Conservation (phyloP, 352 stramenopile species). For the Pythium plurisporium region DNA sequence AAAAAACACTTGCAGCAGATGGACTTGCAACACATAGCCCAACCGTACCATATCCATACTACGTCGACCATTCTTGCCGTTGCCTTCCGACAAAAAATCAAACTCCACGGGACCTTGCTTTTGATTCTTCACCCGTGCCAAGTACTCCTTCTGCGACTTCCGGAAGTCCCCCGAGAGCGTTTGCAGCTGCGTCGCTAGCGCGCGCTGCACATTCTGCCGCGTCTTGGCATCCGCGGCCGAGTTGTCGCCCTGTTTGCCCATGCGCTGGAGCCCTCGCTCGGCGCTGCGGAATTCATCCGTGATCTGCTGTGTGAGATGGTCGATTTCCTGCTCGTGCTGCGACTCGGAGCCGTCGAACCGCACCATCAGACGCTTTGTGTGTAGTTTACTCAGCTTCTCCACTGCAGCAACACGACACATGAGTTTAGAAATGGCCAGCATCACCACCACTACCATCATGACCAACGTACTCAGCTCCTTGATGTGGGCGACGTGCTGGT, state of each 20-base stretch:
- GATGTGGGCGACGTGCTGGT: conserved; percentile 76
- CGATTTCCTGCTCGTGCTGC: conserved; percentile 83
- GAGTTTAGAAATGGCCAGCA: not conserved
- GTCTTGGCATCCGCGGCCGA: conserved; percentile 81
- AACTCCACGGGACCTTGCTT: conserved; percentile 93
- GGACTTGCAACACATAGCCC: no score
- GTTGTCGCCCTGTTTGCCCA: conserved; percentile 67
- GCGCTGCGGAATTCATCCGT: conserved; percentile 79
- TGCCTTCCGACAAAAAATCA: conserved; percentile 85
- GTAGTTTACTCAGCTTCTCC: conserved; percentile 80
- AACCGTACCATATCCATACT: conserved; percentile 52
- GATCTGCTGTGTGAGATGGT: conserved; percentile 72
- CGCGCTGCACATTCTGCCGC: conserved; percentile 80
- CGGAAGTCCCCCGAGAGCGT: conserved; percentile 95
- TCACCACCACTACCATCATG: no score
- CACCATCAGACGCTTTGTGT: conserved; percentile 84
- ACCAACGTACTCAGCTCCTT: conserved; percentile 76
- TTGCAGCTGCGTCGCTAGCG: conserved; percentile 96
- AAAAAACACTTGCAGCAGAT: no score
- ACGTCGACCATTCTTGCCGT: conserved; percentile 50
- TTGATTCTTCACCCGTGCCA: conserved; percentile 94
- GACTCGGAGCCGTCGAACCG: conserved; percentile 84
- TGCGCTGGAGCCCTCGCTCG: conserved; percentile 68
- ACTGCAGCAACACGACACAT: conserved; percentile 33
- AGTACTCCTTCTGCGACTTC: conserved; percentile 98